Conservation (phyloP, 2,329 filamentous ascomycete species). For the Whalleya microplaca region DNA sequence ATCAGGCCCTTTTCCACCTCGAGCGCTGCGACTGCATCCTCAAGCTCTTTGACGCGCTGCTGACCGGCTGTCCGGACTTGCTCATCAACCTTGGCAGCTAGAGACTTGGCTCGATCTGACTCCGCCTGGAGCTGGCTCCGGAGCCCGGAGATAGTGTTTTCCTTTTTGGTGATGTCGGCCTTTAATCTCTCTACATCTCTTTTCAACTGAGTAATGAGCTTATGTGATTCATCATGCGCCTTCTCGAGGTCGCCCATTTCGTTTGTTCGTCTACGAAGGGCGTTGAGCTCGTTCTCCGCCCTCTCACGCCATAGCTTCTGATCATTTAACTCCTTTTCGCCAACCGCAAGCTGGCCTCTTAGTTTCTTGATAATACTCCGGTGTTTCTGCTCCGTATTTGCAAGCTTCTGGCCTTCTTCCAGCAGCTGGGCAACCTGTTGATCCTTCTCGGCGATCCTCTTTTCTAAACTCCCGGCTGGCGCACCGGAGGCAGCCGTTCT, state of each 20-base stretch:
- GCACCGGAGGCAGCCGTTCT: conserved; percentile 68
- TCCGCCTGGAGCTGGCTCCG: conserved; percentile 71
- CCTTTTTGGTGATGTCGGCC: conserved; percentile 65
- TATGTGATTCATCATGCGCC: conserved; percentile 46
- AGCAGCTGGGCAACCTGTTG: conserved; percentile 87
- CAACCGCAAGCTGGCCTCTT: conserved; percentile 65
- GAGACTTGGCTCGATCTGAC: conserved; percentile 66
- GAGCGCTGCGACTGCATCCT: conserved; percentile 64
- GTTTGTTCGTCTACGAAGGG: conserved; percentile 51
- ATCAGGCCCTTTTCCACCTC: conserved; percentile 78
- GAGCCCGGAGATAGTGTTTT: conserved; percentile 68
- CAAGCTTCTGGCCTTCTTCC: conserved; percentile 89
- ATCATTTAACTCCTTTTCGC: conserved; percentile 66
- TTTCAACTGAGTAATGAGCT: conserved; percentile 33
- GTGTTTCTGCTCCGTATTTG: conserved; percentile 83
- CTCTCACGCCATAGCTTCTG: conserved; percentile 64
- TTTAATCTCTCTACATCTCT: conserved; percentile 60
- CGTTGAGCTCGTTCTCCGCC: conserved; percentile 53
- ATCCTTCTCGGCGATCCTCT: conserved; percentile 85
- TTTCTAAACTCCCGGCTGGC: conserved; percentile 68
- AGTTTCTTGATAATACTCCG: conserved; percentile 83
- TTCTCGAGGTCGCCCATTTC: conserved; percentile 61
- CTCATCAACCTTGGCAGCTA: conserved; percentile 67
- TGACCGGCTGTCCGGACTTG: conserved; percentile 71
- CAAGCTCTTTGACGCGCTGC: conserved; percentile 52